Conservation (phyloP, 176 grass and related monocot species). For the Oryza australiensis region DNA sequence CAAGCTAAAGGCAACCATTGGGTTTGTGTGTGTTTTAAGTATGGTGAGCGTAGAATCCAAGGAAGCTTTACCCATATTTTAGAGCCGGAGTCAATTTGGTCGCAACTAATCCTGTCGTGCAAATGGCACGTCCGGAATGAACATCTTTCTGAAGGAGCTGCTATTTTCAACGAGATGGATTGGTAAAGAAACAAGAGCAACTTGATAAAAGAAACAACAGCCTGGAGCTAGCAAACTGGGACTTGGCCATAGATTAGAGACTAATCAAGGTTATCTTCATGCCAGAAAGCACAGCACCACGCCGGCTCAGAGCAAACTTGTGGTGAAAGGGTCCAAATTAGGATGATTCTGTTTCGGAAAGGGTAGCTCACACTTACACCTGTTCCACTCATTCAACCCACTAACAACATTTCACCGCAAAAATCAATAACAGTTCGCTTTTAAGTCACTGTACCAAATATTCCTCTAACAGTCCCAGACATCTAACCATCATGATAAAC, state of each 20-base stretch:
- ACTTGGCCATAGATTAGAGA: not conserved
- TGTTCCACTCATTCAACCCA: conserved; percentile 42
- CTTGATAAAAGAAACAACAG: not conserved
- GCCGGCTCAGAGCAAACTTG: conserved; percentile 32
- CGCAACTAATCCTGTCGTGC: conserved; percentile 17
- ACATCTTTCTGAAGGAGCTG: not conserved
- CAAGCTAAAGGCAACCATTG: not conserved
- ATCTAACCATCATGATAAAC: not conserved
- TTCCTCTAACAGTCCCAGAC: not conserved
- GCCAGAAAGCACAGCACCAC: conserved; percentile 24
- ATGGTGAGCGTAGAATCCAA: conserved; percentile 46
- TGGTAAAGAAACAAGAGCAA: conserved; percentile 21
- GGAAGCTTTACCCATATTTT: conserved; percentile 26
- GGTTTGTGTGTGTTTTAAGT: conserved; percentile 38
- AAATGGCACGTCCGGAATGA: conserved; percentile 23
- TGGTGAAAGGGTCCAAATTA: conserved; percentile 30
- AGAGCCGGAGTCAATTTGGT: conserved; percentile 16
- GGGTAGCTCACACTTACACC: conserved; percentile 8
- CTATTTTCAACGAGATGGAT: conserved; percentile 1
- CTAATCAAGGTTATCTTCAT: conserved; percentile 30
- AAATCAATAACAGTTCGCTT: not conserved
- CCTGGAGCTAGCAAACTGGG: conserved; percentile 13
- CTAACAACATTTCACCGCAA: conserved; percentile 16
- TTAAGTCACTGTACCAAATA: not conserved
- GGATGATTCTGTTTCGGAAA: conserved; percentile 39